Base-by-base conservation (phyloP, 2,329 filamentous ascomycete species). In the Phoma sp. region DNA sequence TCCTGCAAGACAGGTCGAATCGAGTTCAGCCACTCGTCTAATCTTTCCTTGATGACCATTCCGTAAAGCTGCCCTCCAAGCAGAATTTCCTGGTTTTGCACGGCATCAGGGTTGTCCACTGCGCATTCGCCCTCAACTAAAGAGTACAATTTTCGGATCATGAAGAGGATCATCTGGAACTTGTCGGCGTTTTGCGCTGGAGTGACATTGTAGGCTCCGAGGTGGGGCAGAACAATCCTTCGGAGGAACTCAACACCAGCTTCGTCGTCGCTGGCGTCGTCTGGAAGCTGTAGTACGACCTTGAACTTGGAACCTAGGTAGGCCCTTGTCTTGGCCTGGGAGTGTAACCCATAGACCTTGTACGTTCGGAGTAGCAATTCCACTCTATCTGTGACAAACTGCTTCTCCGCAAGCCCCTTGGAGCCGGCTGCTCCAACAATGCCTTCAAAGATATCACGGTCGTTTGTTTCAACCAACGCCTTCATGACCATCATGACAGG, bases 401-500 rank as follows among this genome's bases (percentile, higher is more conserved):
- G 80, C 69, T 94, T 96, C 73, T 96, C 95, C 51, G 91, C 83
- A 32, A 91, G 82, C 7, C 90, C 90, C 72, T 92, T 89, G 27
- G 90, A 93, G 27, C 86, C 86, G 55, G 86, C 84, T 25, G 86
- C 82, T 33, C 94, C 94, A 41, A 98, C 88, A 46, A 99, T 79
- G n/a, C 90, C 90, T 76, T 98, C 93, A 57, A 96, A 98, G 39
- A 99, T 95, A 72, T 97, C 93, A 53, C 92, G 87, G 72, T 99
- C 95, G 73, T 96, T 99, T 15, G 95, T 99, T 75, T 99, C 94
- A 2, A 95, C 85, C 44, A 99, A 81, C 1, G 95, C 94, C 80
- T 98, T 99, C 62, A 99, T 79, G 31, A 99, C 87, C 94, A 99
- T 98, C 84, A 97, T 88, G 58, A 92, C 90, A 1, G 95, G 95